Conservation (phyloP, 73 alveolate species). For the Effrenium voratum region DNA sequence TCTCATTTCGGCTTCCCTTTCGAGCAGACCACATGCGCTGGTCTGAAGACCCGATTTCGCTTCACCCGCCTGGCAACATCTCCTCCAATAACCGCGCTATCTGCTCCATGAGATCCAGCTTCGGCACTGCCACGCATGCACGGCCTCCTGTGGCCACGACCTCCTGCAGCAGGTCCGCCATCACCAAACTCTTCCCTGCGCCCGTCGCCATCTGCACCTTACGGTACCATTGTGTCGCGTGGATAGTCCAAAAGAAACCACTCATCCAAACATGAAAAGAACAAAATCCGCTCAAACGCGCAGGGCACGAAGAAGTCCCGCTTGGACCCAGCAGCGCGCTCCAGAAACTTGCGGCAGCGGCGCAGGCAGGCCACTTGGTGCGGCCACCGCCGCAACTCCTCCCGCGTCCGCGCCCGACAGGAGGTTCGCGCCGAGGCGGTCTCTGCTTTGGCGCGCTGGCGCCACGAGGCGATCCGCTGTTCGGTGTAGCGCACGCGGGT, state of each 20-base stretch:
- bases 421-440: background rate
- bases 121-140: constrained; percentile 1
- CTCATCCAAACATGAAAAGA: no score
- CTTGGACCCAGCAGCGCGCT: background rate
- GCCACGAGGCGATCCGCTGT: background rate
- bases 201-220: constrained; percentile 44
- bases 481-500: background rate
- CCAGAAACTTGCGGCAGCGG: background rate
- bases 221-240: no score
- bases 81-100: background rate
- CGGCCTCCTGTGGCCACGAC: background rate
- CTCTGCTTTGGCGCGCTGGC: constrained; percentile 13
- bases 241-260: no score
- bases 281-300: no score
- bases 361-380: background rate
- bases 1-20: no score
- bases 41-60: no score
- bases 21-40: no score
- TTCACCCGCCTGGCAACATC: no score
- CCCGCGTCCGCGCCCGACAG: background rate
- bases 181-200: constrained; percentile 2
- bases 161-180: background rate
- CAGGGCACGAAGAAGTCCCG: constrained; percentile 14
- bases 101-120: constrained; percentile 30
- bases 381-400: constrained; percentile 1